phyloP scores from a whole-genome alignment of 2,329 filamentous ascomycete genomes.

The Plenodomus lindquistii region DNA sequence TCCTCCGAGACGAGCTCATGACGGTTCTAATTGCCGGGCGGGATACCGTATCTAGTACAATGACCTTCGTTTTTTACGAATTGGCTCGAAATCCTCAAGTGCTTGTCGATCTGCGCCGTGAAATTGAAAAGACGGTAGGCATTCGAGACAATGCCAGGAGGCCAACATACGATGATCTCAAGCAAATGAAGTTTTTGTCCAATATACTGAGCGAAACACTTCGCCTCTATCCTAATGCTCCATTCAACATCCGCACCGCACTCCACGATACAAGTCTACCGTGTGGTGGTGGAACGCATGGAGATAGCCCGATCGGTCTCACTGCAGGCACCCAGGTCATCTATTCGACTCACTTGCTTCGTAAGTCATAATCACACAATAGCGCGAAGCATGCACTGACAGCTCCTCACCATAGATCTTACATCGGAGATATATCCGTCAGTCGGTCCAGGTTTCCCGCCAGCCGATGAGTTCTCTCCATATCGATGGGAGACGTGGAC shows the following conservation, averaged over 20 bases:
- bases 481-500: constrained; percentile 28
- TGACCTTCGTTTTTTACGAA: constrained; percentile 14
- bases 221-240: constrained; percentile 30
- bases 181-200: constrained; percentile 21
- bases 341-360: constrained; percentile 4
- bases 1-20: background rate
- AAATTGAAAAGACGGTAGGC: constrained; percentile 22
- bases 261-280: constrained; percentile 29
- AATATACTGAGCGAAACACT: constrained; percentile 30
- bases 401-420: constrained; percentile 24
- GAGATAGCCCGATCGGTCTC: constrained; percentile 26
- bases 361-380: background rate
- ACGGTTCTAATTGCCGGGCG: background rate
- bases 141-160: background rate
- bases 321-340: constrained; percentile 19
- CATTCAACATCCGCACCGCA: constrained; percentile 27
- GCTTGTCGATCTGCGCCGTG: constrained; percentile 37
- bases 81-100: constrained; percentile 39
- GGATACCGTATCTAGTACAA: background rate
- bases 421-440: constrained; percentile 23
- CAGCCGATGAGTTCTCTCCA: constrained; percentile 28
- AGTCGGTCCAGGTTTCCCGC: background rate
- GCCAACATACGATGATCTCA: background rate
- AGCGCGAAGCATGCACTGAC: constrained; percentile 26
- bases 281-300: constrained; percentile 29